A percentile compares a stretch with the other conserved stretches of the same genome.
Conservation (phyloP, 495 filamentous ascomycete species). For the Parmelia sp. region DNA sequence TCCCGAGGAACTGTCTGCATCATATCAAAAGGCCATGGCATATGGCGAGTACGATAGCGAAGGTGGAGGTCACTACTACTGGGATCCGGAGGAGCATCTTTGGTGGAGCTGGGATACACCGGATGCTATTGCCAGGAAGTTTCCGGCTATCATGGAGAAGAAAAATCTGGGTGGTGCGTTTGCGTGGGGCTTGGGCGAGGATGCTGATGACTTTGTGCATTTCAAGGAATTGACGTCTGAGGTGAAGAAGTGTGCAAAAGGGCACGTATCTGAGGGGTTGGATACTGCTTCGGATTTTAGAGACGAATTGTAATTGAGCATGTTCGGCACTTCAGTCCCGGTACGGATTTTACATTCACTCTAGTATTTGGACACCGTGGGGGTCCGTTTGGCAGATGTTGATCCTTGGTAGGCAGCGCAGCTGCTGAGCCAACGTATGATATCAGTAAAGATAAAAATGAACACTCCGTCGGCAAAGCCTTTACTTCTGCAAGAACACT, state of each 20-base stretch:
- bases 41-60: slow-evolving; percentile 52
- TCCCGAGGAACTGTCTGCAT: slow-evolving; percentile 39
- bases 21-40: slow-evolving; percentile 45
- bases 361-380: background rate
- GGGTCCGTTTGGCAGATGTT: background rate
- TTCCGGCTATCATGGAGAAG: slow-evolving; percentile 50
- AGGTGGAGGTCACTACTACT: slow-evolving; percentile 63
- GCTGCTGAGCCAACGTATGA: too few relatives aligned
- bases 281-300: background rate
- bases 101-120: slow-evolving; percentile 77
- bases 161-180: slow-evolving; percentile 62
- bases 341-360: background rate
- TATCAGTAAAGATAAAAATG: too few relatives aligned
- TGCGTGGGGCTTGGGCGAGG: slow-evolving; percentile 70
- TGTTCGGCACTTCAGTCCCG: background rate
- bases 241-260: background rate
- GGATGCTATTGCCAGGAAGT: slow-evolving; percentile 55
- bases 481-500: too few relatives aligned
- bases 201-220: slow-evolving; percentile 54
- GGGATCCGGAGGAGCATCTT: slow-evolving; percentile 50
- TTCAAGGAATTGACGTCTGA: slow-evolving; percentile 51
- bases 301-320: background rate
- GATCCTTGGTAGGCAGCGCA: too few relatives aligned
- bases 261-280: background rate
- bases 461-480: too few relatives aligned